Evolutionary conservation across 192 early-diverging fungal genomes (phyloP).

Genomic region (Chytriomyces sp.): DNA sequence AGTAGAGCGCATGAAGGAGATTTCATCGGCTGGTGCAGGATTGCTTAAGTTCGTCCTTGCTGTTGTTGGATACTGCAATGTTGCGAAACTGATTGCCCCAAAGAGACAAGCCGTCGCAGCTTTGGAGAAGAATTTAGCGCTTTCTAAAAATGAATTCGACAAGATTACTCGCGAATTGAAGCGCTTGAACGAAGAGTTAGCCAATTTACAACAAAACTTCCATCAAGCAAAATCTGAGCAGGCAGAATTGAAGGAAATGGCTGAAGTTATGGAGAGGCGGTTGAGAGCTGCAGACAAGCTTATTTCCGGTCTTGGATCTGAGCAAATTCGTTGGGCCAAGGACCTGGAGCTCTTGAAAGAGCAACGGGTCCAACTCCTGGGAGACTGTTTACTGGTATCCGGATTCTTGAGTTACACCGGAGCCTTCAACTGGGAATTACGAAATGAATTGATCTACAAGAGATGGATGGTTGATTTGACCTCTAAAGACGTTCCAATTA

Average conservation of each 20-base stretch:
- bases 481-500: conserved; percentile 47
- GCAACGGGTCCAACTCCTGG: conserved; percentile 57
- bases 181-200: conserved; percentile 54
- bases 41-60: conserved; percentile 62
- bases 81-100: conserved; percentile 60
- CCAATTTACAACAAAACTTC: conserved; percentile 52
- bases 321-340: conserved; percentile 62
- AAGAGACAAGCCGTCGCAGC: conserved; percentile 60
- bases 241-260: conserved; percentile 63
- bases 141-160: conserved; percentile 62
- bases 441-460: conserved; percentile 63
- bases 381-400: conserved; percentile 62
- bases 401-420: conserved; percentile 65
- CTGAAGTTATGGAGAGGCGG: conserved; percentile 65
- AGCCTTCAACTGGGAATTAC: conserved; percentile 65
- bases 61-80: conserved; percentile 64
- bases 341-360: conserved; percentile 57
- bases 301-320: conserved; percentile 62
- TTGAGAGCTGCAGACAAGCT: conserved; percentile 63
- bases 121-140: conserved; percentile 58
- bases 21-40: conserved; percentile 61
- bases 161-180: conserved; percentile 62
- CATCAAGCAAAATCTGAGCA: conserved; percentile 64
- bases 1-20: conserved; percentile 57
- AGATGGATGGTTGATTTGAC: conserved; percentile 55